phyloP scores from a whole-genome alignment of 2,329 filamentous ascomycete genomes.

The Chaetomium olivaceum region DNA sequence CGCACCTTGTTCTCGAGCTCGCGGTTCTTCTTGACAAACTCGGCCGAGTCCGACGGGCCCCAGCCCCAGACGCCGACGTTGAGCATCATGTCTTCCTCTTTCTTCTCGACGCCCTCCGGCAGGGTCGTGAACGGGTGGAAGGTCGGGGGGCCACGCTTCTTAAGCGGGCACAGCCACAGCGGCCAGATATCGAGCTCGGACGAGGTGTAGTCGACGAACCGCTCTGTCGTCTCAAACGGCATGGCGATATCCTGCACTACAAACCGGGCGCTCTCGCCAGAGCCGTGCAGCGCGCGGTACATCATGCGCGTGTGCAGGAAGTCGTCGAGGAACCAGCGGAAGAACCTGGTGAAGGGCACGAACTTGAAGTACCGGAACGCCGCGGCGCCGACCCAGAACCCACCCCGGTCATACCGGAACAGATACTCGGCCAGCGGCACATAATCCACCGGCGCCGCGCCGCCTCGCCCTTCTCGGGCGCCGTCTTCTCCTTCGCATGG shows the following conservation, averaged over 20 bases:
- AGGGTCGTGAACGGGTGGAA: slow-evolving; percentile 56
- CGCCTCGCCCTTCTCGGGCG: slow-evolving; percentile 21
- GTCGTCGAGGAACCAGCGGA: slow-evolving; percentile 69
- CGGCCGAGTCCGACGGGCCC: slow-evolving; percentile 56
- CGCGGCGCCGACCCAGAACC: slow-evolving; percentile 70
- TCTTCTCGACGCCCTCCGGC: slow-evolving; percentile 28
- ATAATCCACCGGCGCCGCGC: slow-evolving; percentile 47
- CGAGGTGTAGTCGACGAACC: slow-evolving; percentile 58
- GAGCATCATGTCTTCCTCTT: slow-evolving; percentile 46
- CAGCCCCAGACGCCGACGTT: slow-evolving; percentile 80
- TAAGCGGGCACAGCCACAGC: slow-evolving; percentile 60
- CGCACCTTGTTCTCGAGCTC: slow-evolving; percentile 68
- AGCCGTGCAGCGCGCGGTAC: slow-evolving; percentile 69
- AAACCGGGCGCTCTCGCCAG: slow-evolving; percentile 63
- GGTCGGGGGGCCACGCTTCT: slow-evolving; percentile 50
- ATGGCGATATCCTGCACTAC: slow-evolving; percentile 68
- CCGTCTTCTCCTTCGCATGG: slow-evolving; percentile 57
- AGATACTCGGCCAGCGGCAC: slow-evolving; percentile 72
- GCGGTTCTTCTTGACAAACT: slow-evolving; percentile 71
- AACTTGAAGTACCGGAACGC: slow-evolving; percentile 66
- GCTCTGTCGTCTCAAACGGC: slow-evolving; percentile 53
- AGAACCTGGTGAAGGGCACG: slow-evolving; percentile 65
- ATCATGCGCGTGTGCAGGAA: slow-evolving; percentile 74
- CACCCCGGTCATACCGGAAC: slow-evolving; percentile 74
- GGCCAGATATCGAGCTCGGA: slow-evolving; percentile 57